phyloP scores from a whole-genome alignment of 2,329 filamentous ascomycete genomes.

The Leptographium procerum region DNA sequence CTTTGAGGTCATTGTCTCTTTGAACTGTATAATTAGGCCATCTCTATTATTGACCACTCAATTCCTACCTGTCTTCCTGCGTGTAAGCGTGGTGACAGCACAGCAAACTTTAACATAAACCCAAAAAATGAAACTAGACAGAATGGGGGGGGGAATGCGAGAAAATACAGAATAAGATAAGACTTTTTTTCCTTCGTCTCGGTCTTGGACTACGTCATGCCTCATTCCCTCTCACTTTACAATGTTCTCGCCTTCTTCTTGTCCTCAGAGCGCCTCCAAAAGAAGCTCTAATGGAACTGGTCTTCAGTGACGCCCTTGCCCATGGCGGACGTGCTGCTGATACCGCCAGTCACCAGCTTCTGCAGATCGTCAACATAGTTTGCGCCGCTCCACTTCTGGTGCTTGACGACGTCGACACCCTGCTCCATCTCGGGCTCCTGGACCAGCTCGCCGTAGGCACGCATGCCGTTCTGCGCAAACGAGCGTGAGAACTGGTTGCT shows the following conservation, averaged over 20 bases:
- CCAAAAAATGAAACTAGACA: too few species aligned
- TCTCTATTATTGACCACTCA: too few species aligned
- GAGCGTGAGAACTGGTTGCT: slow-evolving; percentile 78
- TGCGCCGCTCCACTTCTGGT: slow-evolving; percentile 97
- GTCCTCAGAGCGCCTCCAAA: not conserved
- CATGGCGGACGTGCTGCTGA: slow-evolving; percentile 90
- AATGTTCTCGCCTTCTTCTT: not conserved
- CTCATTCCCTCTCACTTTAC: not conserved
- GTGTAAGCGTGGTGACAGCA: too few species aligned
- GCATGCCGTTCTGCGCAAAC: slow-evolving; percentile 76
- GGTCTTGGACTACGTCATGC: not conserved
- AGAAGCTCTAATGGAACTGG: slow-evolving; percentile 68
- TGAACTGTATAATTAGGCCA: too few species aligned
- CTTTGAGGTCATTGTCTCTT: too few species aligned
- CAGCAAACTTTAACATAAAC: too few species aligned
- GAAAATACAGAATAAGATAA: not conserved
- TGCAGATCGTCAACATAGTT: slow-evolving; percentile 89
- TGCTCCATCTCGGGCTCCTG: slow-evolving; percentile 95
- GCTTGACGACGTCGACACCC: slow-evolving; percentile 88
- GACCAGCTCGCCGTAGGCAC: slow-evolving; percentile 91
- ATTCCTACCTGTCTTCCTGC: too few species aligned
- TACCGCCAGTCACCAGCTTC: slow-evolving; percentile 93
- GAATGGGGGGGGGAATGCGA: not conserved
- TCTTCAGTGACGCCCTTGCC: slow-evolving; percentile 96
- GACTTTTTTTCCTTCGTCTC: not conserved